These are phyloP conservation scores for Mycena indigotica DNA, from an alignment of 768 basidiomycete species.

Conservation along the genomic window DNA sequence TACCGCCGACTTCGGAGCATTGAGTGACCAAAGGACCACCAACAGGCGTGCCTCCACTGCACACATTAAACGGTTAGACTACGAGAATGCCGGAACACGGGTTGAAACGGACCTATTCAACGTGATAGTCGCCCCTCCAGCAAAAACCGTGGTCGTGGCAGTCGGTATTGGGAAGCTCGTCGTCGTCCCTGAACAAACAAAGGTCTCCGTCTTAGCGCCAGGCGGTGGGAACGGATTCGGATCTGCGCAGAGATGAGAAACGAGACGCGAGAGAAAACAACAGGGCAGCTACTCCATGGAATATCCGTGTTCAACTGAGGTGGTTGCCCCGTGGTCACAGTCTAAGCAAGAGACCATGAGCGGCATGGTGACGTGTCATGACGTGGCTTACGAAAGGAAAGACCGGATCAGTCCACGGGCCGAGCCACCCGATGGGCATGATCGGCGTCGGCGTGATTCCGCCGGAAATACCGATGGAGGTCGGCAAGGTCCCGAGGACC, in stretches of 20 bases:
- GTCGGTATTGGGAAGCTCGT: background rate
- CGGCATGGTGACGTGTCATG: background rate
- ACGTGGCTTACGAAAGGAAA: background rate
- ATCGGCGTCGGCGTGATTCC: slow-evolving; percentile 2
- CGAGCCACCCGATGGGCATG: slow-evolving; percentile 1
- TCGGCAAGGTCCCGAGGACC: slow-evolving; percentile 1
- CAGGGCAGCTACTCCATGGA: slow-evolving; percentile 1
- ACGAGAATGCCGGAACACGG: background rate
- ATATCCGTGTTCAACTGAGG: background rate
- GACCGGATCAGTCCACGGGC: background rate
- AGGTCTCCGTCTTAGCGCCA: slow-evolving; percentile 5
- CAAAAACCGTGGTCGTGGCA: background rate
- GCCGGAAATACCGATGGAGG: background rate
- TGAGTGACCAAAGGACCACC: background rate
- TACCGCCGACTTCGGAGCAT: background rate
- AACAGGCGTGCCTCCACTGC: background rate
- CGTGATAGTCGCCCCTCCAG: background rate
- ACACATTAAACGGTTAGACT: background rate
- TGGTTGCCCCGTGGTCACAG: slow-evolving; percentile 2
- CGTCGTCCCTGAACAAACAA: background rate
- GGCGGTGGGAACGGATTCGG: slow-evolving; percentile 8
- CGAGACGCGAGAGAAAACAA: background rate
- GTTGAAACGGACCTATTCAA: background rate
- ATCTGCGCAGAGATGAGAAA: background rate
- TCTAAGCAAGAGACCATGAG: background rate